Evolutionary conservation across 192 early-diverging fungal species (phyloP).

Genomic region (Jimgerdemannia lactiflua): DNA sequence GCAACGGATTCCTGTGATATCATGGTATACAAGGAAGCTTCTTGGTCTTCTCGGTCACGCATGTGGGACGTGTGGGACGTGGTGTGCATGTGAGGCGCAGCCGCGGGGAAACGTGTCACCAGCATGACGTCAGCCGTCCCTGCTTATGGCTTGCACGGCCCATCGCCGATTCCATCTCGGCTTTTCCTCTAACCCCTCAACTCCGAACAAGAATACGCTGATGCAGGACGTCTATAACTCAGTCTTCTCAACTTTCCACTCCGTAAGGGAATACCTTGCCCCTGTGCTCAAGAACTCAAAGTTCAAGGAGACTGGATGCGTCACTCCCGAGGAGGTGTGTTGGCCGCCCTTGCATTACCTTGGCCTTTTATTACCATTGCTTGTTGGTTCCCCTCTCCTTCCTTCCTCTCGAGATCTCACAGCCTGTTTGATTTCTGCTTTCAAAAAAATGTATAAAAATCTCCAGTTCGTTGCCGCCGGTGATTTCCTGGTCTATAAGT

Average conservation of each 20-base stretch:
- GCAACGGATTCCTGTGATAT: too few relatives aligned
- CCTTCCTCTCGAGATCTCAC: background rate
- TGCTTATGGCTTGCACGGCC: too few relatives aligned
- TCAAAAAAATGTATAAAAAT: background rate
- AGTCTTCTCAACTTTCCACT: conserved; percentile 31
- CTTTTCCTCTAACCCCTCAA: background rate
- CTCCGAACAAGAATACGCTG: conserved; percentile 13
- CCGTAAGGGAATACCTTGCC: conserved; percentile 80
- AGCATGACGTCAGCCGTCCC: too few relatives aligned
- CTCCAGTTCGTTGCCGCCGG: conserved; percentile 90
- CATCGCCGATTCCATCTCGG: background rate
- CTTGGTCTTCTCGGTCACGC: too few relatives aligned
- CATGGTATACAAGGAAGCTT: too few relatives aligned
- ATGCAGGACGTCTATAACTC: conserved; percentile 37
- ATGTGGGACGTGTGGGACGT: too few relatives aligned
- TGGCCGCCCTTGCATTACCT: background rate
- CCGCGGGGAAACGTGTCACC: too few relatives aligned
- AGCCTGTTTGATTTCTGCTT: conserved; percentile 13
- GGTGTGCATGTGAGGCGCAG: too few relatives aligned
- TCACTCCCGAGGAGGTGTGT: conserved; percentile 92
- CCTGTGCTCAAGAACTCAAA: conserved; percentile 93
- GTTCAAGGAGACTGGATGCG: conserved; percentile 93
- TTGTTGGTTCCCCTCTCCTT: background rate
- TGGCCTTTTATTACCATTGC: background rate
- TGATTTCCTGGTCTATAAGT: conserved; percentile 98